Base-by-base conservation (phyloP, 1,139 yeast species). In the Zygosaccharomyces sapae region DNA sequence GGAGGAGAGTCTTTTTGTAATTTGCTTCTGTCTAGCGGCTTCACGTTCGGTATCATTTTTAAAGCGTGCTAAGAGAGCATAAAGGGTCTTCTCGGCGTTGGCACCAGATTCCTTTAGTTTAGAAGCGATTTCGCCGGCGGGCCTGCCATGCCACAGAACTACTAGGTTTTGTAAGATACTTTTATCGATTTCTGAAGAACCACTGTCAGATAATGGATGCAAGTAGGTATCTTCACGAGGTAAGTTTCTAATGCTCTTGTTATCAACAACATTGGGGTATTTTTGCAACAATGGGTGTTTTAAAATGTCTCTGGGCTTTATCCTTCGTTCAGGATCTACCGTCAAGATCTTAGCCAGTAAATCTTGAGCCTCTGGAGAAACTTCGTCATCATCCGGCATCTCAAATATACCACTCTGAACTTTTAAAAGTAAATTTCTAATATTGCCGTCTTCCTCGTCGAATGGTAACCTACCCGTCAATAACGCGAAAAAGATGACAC, bases 381-480 rank as follows among this genome's bases (percentile, higher is more conserved):
- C 67, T 52, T 85, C 85, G 39, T 78, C 76, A 48, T 83, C 82
- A 33, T 76, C 75, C 13, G 97, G 97, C 86, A 92, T 88, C 45
- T 77, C 75, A 64, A 81, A 92, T 59, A 79, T 78, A 25, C 98
- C 99, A 50, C 82, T 81, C 70, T 92, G 97, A 30, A 92, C 98
- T 66, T 92, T 92, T 57, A 88, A 72, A 40, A 94, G 73, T 52
- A 92, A 72, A 57, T 83, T 83, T 56, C 97, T 77, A 55, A 92
- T 89, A 66, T 89, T 89, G 20, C 69, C 69, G 45, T 65, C 67
- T 60, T 89, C 97, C 68, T 92, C 97, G 68, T 92, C 98, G 66
- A 94, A 94, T 1, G 98, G 98, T 52, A 92, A 73, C 67, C 92
- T 92, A 33, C 98, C 98, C 0, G 97, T 90, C 47, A 92, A 74